phyloP scores from a whole-genome alignment of 78 protist species.

The Goniomonas avonlea region DNA sequence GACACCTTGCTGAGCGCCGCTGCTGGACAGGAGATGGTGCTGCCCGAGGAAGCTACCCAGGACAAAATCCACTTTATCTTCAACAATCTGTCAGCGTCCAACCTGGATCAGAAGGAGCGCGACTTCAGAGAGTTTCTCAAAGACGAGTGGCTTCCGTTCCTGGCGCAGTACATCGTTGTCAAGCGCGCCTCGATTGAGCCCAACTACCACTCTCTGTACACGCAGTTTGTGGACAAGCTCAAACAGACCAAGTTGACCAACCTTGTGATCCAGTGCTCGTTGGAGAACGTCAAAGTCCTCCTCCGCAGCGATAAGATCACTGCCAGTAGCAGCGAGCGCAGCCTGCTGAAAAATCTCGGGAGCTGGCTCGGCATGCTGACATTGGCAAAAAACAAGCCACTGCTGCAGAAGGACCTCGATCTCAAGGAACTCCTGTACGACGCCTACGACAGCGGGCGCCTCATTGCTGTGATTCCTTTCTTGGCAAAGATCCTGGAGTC shows the following conservation, averaged over 20 bases:
- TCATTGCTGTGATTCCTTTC: conserved; percentile 87
- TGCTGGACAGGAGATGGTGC: not conserved
- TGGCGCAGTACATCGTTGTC: conserved; percentile 81
- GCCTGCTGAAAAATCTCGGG: conserved; percentile 88
- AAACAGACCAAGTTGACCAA: conserved; percentile 16
- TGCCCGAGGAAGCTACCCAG: conserved; percentile 38
- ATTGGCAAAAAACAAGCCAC: conserved; percentile 79
- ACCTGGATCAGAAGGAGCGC: not conserved
- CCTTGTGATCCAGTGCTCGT: not conserved
- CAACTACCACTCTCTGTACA: conserved; percentile 78
- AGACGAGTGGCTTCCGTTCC: conserved; percentile 33
- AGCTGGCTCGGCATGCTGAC: conserved; percentile 91
- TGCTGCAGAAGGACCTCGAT: conserved; percentile 75
- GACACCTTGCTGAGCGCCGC: not conserved
- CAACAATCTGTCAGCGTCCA: conserved; percentile 75
- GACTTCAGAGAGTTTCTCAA: conserved; percentile 32
- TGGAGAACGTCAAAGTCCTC: conserved; percentile 18
- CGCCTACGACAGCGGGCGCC: conserved; percentile 58
- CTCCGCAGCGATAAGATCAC: conserved; percentile 59
- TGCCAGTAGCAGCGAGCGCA: conserved; percentile 53
- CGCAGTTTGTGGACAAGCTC: conserved; percentile 49
- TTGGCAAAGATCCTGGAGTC: conserved; percentile 78
- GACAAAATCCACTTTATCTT: conserved; percentile 81
- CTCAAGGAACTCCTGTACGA: conserved; percentile 80
- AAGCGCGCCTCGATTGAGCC: conserved; percentile 82